Conservation (phyloP, 306 rosid species). For the Lathyrus tuberosus region DNA sequence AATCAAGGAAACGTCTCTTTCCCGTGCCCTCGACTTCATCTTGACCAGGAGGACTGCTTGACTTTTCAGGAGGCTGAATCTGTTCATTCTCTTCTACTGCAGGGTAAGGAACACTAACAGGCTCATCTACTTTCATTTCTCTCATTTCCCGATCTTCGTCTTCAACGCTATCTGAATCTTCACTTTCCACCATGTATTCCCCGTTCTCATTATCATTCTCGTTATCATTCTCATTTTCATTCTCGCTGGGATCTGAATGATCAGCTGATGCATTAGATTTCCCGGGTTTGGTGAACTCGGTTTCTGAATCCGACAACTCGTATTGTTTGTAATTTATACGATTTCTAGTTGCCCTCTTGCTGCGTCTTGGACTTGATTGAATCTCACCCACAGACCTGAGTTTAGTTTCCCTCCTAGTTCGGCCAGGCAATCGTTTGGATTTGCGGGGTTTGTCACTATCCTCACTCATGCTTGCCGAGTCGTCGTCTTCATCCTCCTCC, state of each 20-base stretch:
- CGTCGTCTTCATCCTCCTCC: slow-evolving; percentile 64
- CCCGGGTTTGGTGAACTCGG: slow-evolving; percentile 66
- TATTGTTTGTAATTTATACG: slow-evolving; percentile 74
- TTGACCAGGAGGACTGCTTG: slow-evolving; percentile 68
- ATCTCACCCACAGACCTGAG: slow-evolving; percentile 79
- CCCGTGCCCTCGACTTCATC: slow-evolving; percentile 71
- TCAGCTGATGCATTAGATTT: slow-evolving; percentile 61
- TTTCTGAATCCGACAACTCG: slow-evolving; percentile 88
- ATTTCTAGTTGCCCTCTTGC: slow-evolving; percentile 91
- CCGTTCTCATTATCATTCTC: slow-evolving; percentile 87
- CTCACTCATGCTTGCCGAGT: slow-evolving; percentile 77
- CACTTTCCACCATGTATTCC: slow-evolving; percentile 75
- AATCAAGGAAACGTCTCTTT: slow-evolving; percentile 86
- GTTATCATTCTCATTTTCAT: slow-evolving; percentile 50
- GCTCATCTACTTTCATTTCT: slow-evolving; percentile 67
- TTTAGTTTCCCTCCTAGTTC: slow-evolving; percentile 86
- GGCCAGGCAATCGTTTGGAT: slow-evolving; percentile 66
- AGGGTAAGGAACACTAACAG: slow-evolving; percentile 47
- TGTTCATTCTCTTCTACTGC: slow-evolving; percentile 56
- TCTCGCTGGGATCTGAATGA: slow-evolving; percentile 69
- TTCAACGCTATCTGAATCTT: slow-evolving; percentile 64
- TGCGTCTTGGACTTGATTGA: slow-evolving; percentile 92
- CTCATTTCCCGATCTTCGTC: slow-evolving; percentile 65
- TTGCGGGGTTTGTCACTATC: slow-evolving; percentile 83
- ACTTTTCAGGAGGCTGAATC: slow-evolving; percentile 69